Percentiles rank a stretch among this genome's conserved stretches.
phyloP scores from a whole-genome alignment of 139 green algal genomes.

The Yamagishiella unicocca region DNA sequence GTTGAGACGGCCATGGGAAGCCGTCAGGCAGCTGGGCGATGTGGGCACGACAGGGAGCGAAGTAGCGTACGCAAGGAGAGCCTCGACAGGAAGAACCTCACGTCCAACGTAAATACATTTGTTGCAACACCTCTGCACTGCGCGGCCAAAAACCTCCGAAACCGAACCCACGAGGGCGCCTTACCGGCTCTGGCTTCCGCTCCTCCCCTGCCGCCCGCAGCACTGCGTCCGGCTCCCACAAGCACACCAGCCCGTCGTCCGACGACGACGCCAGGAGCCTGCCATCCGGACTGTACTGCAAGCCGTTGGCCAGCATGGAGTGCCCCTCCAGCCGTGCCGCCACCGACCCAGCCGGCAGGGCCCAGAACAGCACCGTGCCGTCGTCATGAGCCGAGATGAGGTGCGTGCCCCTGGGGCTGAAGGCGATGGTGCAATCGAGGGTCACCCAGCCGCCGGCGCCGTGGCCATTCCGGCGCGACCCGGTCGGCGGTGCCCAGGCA shows the following conservation, averaged over 20 bases:
- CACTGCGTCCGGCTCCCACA: constrained; percentile 7
- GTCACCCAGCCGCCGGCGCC: constrained; percentile 32
- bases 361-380: constrained; percentile 19
- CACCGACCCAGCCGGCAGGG: neutral
- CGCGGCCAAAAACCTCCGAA: neutral
- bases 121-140: neutral
- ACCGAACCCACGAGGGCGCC: too few species aligned
- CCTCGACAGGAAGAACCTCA: too few species aligned
- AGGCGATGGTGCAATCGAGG: neutral
- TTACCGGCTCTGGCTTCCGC: neutral
- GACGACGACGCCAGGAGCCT: neutral
- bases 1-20: too few species aligned
- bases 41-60: too few species aligned
- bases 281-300: neutral
- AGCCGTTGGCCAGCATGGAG: neutral
- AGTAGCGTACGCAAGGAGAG: too few species aligned
- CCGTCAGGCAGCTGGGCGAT: too few species aligned
- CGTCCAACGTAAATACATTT: too few species aligned
- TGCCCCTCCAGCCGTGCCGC: constrained; percentile 5
- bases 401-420: neutral
- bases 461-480: neutral
- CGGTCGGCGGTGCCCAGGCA: too few species aligned
- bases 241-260: constrained; percentile 1
- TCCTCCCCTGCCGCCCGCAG: neutral
- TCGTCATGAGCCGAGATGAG: constrained; percentile 19